A percentile compares a stretch with the other conserved stretches of the same genome.
Conservation (phyloP, 768 basidiomycete species). For the Termitomyces sp. region DNA sequence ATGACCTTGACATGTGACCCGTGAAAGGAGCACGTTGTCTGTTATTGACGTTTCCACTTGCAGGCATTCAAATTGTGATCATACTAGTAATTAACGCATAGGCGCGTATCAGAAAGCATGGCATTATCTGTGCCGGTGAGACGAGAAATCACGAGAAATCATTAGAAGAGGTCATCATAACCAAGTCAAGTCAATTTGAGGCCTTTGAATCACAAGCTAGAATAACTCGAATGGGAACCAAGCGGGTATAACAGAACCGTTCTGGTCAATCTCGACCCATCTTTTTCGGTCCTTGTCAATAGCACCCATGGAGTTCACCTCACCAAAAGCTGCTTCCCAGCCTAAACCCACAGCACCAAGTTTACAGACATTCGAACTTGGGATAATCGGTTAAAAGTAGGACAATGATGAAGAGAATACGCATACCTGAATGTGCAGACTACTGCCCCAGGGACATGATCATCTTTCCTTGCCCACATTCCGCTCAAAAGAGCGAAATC, state of each 20-base stretch:
- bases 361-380: slow-evolving; percentile 59
- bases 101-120: neutral
- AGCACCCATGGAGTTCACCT: slow-evolving; percentile 40
- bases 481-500: slow-evolving; percentile 68
- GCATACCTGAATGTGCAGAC: slow-evolving; percentile 59
- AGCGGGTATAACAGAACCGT: slow-evolving; percentile 47
- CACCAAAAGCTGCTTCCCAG: slow-evolving; percentile 62
- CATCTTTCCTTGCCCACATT: slow-evolving; percentile 46
- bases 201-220: slow-evolving; percentile 7
- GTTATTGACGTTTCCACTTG: too few relatives aligned
- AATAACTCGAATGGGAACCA: slow-evolving; percentile 62
- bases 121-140: neutral
- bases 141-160: neutral
- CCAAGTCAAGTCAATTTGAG: neutral
- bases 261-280: slow-evolving; percentile 68
- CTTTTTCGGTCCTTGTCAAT: slow-evolving; percentile 41
- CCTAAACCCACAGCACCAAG: slow-evolving; percentile 58
- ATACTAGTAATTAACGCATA: neutral
- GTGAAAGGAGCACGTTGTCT: too few relatives aligned
- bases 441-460: slow-evolving; percentile 44
- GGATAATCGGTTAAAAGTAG: slow-evolving; percentile 5
- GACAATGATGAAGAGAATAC: neutral
- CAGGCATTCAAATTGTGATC: too few relatives aligned
- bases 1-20: too few relatives aligned
- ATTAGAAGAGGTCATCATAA: neutral